These are phyloP conservation scores for Coniochaeta pulveracea DNA, from an alignment of 2,329 filamentous ascomycete species.

Conservation along the genomic window DNA sequence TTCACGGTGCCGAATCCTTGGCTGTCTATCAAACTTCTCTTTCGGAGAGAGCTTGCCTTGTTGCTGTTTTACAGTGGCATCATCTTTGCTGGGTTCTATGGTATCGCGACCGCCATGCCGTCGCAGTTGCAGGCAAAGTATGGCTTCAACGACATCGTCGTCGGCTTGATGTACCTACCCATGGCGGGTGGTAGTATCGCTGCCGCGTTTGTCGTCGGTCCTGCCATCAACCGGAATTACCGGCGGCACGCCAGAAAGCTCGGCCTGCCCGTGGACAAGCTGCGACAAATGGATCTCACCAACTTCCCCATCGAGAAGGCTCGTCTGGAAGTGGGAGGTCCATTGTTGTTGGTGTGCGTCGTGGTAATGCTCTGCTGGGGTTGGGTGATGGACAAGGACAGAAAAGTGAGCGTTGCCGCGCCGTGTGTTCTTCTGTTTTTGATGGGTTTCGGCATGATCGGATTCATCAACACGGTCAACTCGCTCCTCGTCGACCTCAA, in stretches of 20 bases:
- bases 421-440: constrained; percentile 34
- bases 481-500: constrained; percentile 45
- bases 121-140: constrained; percentile 38
- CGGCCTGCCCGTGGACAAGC: constrained; percentile 40
- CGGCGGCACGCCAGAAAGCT: constrained; percentile 43
- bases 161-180: constrained; percentile 43
- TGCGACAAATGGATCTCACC: constrained; percentile 35
- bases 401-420: constrained; percentile 30
- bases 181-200: constrained; percentile 36
- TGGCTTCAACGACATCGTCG: constrained; percentile 41
- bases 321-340: constrained; percentile 35
- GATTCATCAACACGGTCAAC: constrained; percentile 40
- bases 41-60: constrained; percentile 66
- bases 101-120: constrained; percentile 32
- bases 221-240: constrained; percentile 57
- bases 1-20: constrained; percentile 55
- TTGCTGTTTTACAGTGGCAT: constrained; percentile 32
- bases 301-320: constrained; percentile 40
- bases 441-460: constrained; percentile 36
- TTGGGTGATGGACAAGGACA: constrained; percentile 36
- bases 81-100: constrained; percentile 39
- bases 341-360: constrained; percentile 37
- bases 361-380: constrained; percentile 37
- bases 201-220: constrained; percentile 35
- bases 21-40: constrained; percentile 66